Base-by-base conservation (phyloP, 192 early-diverging fungal genomes). In the Chytriomyces confervae region DNA sequence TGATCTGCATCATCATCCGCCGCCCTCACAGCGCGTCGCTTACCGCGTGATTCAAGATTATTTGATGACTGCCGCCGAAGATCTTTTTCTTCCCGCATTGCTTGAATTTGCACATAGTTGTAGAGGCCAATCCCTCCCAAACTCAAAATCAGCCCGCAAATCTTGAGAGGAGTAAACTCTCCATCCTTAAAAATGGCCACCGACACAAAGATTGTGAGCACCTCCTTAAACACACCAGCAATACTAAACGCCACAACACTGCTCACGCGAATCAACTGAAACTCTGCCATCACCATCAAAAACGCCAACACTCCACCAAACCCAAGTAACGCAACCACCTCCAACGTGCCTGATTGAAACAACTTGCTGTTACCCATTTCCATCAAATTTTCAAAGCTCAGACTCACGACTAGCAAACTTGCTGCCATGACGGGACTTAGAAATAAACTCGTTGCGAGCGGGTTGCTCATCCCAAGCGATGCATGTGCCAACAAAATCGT, bases 201-300 rank as follows among this genome's bases (percentile, higher is more conserved):
- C 0, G 94, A 92, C 1, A 93, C 81, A 8, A 88, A 80, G 18
- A 98, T 90, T 27, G 95, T 96, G 9, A 92, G 81, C 1, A 98
- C 91, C 80, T 98, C 96, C 87, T 94, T 90, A 50, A 86, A 75
- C 48, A 86, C 96, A 18, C 96, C 96, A 5, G 92, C 92, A 0
- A 96, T 91, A n/a, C 94, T 95, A 50, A 98, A 83, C 0, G 96
- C 93, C 5, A 98, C 88, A 4, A 94, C 95, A 6, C 91, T 94
- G 0, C 95, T 96, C 61, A 87, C 83, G 9, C 91, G 85, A 79
- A 98, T 96, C 49, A 96, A 79, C 47, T 90, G 85, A 81, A 92
- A 98, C 79, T 98, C 96, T 11, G 91, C 86, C 64, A 93, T 86
- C 16, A 97, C 90, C 95, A 98, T 95, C 44, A 88, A 77, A 79